phyloP scores from a whole-genome alignment of 2,329 filamentous ascomycete genomes.

The Diaporthe ampelina region DNA sequence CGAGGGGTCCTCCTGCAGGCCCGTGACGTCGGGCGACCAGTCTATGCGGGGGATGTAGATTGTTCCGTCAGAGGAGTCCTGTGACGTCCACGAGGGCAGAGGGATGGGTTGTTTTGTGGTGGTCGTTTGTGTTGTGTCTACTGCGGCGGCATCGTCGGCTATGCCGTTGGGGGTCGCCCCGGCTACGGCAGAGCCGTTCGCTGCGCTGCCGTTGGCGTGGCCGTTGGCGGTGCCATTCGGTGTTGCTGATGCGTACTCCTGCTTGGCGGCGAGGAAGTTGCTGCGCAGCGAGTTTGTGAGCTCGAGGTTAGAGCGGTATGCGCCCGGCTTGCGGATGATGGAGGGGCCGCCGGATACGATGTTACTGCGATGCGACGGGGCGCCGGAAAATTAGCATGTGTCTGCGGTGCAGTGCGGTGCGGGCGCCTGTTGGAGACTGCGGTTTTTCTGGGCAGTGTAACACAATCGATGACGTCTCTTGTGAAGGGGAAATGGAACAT shows the following conservation, averaged over 20 bases:
- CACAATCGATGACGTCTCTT: slow-evolving; percentile 1
- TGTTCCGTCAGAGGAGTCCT: slow-evolving; percentile 67
- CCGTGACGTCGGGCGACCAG: slow-evolving; percentile 70
- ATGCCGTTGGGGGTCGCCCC: slow-evolving; percentile 40
- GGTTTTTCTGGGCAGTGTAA: slow-evolving; percentile 2
- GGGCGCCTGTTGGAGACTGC: neutral
- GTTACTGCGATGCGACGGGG: slow-evolving; percentile 66
- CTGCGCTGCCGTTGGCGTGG: slow-evolving; percentile 43
- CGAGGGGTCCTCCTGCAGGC: slow-evolving; percentile 82
- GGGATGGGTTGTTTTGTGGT: slow-evolving; percentile 48
- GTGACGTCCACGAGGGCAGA: slow-evolving; percentile 76
- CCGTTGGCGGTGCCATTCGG: slow-evolving; percentile 44
- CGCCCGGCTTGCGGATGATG: slow-evolving; percentile 83
- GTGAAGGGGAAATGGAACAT: neutral
- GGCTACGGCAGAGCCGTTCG: slow-evolving; percentile 40
- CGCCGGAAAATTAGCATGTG: slow-evolving; percentile 27
- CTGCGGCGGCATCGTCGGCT: slow-evolving; percentile 42
- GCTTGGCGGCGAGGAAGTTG: slow-evolving; percentile 83
- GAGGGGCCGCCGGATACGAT: slow-evolving; percentile 88
- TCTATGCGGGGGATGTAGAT: slow-evolving; percentile 86
- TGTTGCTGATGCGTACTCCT: slow-evolving; percentile 63
- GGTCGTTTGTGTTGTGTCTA: slow-evolving; percentile 37
- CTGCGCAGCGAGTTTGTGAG: slow-evolving; percentile 88
- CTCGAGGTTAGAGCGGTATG: slow-evolving; percentile 91
- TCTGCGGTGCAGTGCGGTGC: neutral